Base-by-base conservation (phyloP, 176 grass and related monocot genomes). In the Elaeis guineensis region DNA sequence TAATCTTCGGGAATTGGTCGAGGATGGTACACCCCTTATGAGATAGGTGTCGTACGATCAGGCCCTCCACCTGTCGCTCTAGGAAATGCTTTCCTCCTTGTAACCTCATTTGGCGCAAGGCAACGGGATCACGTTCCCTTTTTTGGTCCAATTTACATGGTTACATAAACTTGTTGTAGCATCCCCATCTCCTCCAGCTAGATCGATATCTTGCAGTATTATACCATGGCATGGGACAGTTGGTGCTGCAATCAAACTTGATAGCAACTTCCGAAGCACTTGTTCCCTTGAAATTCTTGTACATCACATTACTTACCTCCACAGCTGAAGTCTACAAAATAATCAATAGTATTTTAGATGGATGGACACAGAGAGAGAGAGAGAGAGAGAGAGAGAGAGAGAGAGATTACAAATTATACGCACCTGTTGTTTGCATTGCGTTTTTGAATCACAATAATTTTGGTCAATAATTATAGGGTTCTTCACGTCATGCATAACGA, bases 381-480 rank as follows among this genome's bases (percentile, higher is more conserved):
- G 8, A 14, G 35, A n/a, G n/a, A n/a, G n/a, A n/a, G n/a, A n/a
- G n/a, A n/a, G n/a, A n/a, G n/a, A n/a, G n/a, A n/a, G n/a, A 44
- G 35, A 44, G 9, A 14, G 35, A 12, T 44, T 12, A 12, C 9
- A 44, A 12, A 44, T 57, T 52, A 0, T 67, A 80, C n/a, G n/a
- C n/a, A n/a, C 80, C 80, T 80, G 49, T 30, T 0, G n/a, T 17
- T 69, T 53, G 52, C 79, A 83, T 11, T 75, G 70, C 14, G 1
- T 71, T 2, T 39, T 30, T 0, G 53, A 51, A 39, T 83, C 84
- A 2, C 84, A 87, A 28, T 83, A 87, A 72, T 65, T 61, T 21
- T 87, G 84, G 4, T 87, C 75, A 39, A 88, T 83, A 21, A 83
- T 72, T 7, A 88, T 88, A 1, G 85, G 85, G 19, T 83, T 83